Conservation (phyloP, 2,329 filamentous ascomycete genomes). For the Venturia effusa region DNA sequence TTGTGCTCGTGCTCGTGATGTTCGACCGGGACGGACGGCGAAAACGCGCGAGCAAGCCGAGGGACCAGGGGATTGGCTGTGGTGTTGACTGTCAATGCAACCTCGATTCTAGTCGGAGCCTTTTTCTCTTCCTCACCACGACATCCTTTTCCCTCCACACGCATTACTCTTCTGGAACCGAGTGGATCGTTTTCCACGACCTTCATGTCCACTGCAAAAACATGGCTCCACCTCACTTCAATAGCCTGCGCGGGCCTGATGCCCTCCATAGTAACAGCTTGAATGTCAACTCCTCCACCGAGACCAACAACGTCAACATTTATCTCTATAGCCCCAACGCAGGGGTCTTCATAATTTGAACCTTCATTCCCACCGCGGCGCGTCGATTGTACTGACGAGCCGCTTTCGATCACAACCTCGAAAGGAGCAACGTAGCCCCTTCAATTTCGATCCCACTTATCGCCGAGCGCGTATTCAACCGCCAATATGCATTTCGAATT, state of each 20-base stretch:
- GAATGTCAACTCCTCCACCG: not conserved
- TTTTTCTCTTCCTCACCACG: not conserved
- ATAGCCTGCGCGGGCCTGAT: slow-evolving; percentile 21
- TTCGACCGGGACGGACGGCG: not conserved
- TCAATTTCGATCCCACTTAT: not conserved
- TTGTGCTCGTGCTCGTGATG: no score
- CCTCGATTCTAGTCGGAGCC: no score
- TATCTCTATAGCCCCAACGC: slow-evolving; percentile 41
- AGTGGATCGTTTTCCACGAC: not conserved
- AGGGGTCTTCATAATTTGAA: slow-evolving; percentile 39
- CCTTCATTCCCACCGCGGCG: slow-evolving; percentile 5
- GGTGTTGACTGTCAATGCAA: no score
- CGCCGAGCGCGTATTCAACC: not conserved
- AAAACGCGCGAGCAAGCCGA: not conserved
- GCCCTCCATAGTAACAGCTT: slow-evolving; percentile 12
- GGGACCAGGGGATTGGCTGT: not conserved
- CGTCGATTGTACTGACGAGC: slow-evolving; percentile 4
- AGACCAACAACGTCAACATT: slow-evolving; percentile 18
- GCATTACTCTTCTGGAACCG: not conserved
- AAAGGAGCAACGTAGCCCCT: not conserved
- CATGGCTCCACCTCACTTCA: slow-evolving; percentile 18
- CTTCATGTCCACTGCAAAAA: slow-evolving; percentile 11
- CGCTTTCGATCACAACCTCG: not conserved
- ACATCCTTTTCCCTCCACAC: not conserved
- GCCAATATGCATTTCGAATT: slow-evolving; percentile 36